These are phyloP conservation scores for Petunia hybrid DNA, from an alignment of 305 asterid genomes.

Conservation along the genomic window DNA sequence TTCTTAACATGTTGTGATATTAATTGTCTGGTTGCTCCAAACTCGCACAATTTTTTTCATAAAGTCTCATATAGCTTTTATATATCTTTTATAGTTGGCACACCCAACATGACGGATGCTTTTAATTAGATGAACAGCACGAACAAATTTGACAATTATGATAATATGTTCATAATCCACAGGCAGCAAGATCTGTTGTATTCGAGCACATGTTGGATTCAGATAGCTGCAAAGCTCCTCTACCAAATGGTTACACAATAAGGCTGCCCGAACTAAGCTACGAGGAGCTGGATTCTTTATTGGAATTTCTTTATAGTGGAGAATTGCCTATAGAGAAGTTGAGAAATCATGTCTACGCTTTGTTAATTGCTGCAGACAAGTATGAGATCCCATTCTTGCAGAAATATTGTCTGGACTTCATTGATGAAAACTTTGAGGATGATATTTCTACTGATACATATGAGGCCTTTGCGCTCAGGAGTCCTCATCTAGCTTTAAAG, in stretches of 20 bases:
- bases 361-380: conserved; percentile 87
- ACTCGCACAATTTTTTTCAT: too few relatives aligned
- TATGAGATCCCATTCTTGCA: conserved; percentile 76
- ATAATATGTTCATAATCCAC: background rate
- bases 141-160: background rate
- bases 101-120: too few relatives aligned
- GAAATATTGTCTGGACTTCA: conserved; percentile 65
- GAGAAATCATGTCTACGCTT: conserved; percentile 69
- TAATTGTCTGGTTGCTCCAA: too few relatives aligned
- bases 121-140: too few relatives aligned
- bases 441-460: conserved; percentile 65
- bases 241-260: conserved; percentile 52
- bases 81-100: too few relatives aligned
- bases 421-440: conserved; percentile 85
- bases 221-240: conserved; percentile 80
- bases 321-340: conserved; percentile 58
- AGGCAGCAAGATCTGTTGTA: conserved; percentile 79
- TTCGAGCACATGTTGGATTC: conserved; percentile 74
- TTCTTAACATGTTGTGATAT: too few relatives aligned
- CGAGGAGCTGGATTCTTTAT: conserved; percentile 63
- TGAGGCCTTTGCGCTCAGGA: conserved; percentile 82
- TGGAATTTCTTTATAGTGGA: conserved; percentile 80
- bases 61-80: too few relatives aligned
- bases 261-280: conserved; percentile 65
- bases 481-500: conserved; percentile 84